Conservation (phyloP, 179 eudicot genomes). For the Spergularia azorica region DNA sequence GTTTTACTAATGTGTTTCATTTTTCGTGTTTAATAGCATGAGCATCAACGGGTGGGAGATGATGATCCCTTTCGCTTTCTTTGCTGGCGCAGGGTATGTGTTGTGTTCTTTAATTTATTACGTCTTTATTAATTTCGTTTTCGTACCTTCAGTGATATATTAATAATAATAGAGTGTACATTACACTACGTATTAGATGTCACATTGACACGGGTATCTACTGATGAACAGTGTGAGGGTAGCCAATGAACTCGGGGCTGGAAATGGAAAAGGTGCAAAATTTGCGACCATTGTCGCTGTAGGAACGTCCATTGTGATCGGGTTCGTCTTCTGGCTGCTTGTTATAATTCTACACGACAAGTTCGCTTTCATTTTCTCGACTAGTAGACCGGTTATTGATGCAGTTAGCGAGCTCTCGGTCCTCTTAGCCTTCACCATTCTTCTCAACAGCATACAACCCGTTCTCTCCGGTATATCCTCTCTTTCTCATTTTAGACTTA, state of each 20-base stretch:
- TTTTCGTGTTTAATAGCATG: constrained; percentile 27
- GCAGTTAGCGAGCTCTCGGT: constrained; percentile 41
- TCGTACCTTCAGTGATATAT: no score
- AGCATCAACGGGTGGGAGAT: constrained; percentile 48
- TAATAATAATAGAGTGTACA: no score
- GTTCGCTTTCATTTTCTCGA: constrained; percentile 38
- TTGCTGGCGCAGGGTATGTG: constrained; percentile 47
- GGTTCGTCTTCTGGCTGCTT: constrained; percentile 37
- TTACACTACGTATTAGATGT: no score
- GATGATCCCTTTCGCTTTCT: constrained; percentile 58
- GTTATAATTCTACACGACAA: constrained; percentile 38
- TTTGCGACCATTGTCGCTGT: constrained; percentile 45
- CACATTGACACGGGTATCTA: no score
- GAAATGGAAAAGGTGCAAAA: constrained; percentile 51
- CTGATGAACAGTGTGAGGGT: constrained; percentile 37
- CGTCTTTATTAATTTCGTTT: no score
- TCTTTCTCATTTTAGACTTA: no score
- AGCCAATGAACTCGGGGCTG: constrained; percentile 50
- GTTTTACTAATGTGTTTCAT: no score
- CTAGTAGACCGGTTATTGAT: constrained; percentile 33
- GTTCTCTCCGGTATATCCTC: constrained; percentile 42
- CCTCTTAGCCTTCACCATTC: constrained; percentile 46
- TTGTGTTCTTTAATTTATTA: no score
- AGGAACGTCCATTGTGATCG: constrained; percentile 37
- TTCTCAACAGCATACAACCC: constrained; percentile 49